These are phyloP conservation scores for Ogataea populi-albae DNA, from an alignment of 805 yeast species.

Conservation along the genomic window DNA sequence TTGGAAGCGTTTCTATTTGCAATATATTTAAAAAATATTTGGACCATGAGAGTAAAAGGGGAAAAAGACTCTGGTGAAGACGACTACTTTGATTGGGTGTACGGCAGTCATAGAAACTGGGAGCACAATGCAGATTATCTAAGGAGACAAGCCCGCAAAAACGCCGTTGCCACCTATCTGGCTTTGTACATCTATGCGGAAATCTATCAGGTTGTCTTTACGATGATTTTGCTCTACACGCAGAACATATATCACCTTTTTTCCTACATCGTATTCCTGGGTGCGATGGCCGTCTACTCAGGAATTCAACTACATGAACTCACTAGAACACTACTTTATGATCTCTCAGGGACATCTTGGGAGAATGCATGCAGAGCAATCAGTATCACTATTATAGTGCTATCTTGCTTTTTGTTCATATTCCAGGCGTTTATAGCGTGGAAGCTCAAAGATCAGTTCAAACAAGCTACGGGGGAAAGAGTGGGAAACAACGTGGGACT, in stretches of 20 bases:
- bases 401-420: conserved; percentile 34
- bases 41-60: conserved; percentile 8
- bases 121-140: background rate
- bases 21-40: conserved; percentile 35
- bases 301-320: conserved; percentile 43
- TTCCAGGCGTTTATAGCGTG: conserved; percentile 28
- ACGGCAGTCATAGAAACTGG: background rate
- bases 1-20: conserved; percentile 41
- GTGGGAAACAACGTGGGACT: conserved; percentile 38
- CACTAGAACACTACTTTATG: conserved; percentile 20
- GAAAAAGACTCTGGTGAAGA: background rate
- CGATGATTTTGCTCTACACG: conserved; percentile 35
- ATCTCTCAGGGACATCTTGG: conserved; percentile 27
- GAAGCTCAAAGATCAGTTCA: conserved; percentile 13
- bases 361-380: conserved; percentile 34
- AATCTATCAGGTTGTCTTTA: conserved; percentile 38
- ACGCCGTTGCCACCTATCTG: conserved; percentile 34
- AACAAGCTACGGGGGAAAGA: conserved; percentile 18
- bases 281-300: conserved; percentile 42
- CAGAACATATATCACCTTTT: conserved; percentile 38
- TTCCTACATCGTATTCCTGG: conserved; percentile 32
- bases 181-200: conserved; percentile 45
- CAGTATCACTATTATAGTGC: conserved; percentile 37
- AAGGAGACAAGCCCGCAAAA: conserved; percentile 6
- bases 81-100: background rate